phyloP scores from a whole-genome alignment of 345 rosid species.

The Aquilaria malaccensis region DNA sequence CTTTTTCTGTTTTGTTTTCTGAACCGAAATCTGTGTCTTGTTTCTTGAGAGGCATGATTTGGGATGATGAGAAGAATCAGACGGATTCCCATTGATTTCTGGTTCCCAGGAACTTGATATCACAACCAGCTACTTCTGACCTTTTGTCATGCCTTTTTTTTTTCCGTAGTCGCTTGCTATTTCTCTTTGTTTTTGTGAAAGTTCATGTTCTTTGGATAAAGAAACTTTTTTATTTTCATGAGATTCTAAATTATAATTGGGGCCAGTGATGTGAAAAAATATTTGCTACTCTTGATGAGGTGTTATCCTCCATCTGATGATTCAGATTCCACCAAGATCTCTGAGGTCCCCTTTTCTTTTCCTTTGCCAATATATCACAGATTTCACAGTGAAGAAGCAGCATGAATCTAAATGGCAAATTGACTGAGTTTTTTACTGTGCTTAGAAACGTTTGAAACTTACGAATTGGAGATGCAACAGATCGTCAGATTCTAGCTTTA shows the following conservation, averaged over 20 bases:
- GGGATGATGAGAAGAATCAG: conserved; percentile 48
- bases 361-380: neutral
- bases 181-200: no score
- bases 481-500: no score
- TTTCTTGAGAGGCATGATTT: neutral
- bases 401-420: no score
- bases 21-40: neutral
- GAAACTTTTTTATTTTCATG: neutral
- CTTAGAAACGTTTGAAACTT: no score
- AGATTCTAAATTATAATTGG: neutral
- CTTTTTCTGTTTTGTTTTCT: neutral
- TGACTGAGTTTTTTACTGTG: no score
- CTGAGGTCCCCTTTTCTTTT: conserved; percentile 25
- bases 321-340: conserved; percentile 41
- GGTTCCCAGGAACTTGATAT: conserved; percentile 13
- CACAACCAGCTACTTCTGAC: conserved; percentile 50
- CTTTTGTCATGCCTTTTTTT: neutral
- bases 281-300: conserved; percentile 54
- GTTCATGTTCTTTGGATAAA: no score
- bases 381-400: no score
- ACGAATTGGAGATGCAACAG: no score
- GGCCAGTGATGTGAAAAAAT: conserved; percentile 32
- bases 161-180: neutral
- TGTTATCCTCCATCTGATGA: conserved; percentile 26
- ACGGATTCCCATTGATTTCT: conserved; percentile 62